Base-by-base conservation (phyloP, 2,329 filamentous ascomycete species). In the Thielaviopsis cerberus region DNA sequence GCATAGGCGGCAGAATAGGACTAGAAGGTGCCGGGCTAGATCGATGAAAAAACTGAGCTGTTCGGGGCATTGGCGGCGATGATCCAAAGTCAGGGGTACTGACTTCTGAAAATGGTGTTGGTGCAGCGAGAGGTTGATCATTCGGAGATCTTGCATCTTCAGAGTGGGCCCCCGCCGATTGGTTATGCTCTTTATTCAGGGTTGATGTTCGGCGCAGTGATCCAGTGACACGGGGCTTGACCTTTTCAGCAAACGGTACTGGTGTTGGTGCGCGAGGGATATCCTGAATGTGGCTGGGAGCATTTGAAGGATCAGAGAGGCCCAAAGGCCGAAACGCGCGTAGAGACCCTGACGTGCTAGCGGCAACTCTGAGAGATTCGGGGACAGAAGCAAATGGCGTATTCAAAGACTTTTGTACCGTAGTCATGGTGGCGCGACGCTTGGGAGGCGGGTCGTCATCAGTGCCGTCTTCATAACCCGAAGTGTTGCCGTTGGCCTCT, bases 281-380 rank as follows among this genome's bases (percentile, higher is more conserved):
- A 63, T 87, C 83, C 63, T 89, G 84, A 4, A 85, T 70, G 64
- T 86, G 80, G 53, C 68, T 76, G 34, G 70, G 71, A 27, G 66
- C 61, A 3, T 41, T 41, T 41, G 72, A 66, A 3, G 69, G 67
- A 20, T 75, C 72, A 26, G 77, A 75, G 24, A 76, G 72, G 30
- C 77, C 75, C 59, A 87, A 77, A 3, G 91, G 91, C 51, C 89
- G 80, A 68, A 95, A 86, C 53, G 83, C 84, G 51, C 91, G 85
- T 60, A 97, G 76, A 4, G 90, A 95, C 50, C 88, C 88, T 51
- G 90, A 85, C 17, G 87, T 94, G 67, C 88, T 94, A 53, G 91
- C 91, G 61, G 87, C 84, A n/a, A 95, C 88, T 54, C 90, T 80
- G 25, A 97, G 74, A 3, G 88, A 94, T 54, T 92, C 88, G 10